phyloP scores from a whole-genome alignment of 2,329 filamentous ascomycete species.

The Aspergillus amoenus region DNA sequence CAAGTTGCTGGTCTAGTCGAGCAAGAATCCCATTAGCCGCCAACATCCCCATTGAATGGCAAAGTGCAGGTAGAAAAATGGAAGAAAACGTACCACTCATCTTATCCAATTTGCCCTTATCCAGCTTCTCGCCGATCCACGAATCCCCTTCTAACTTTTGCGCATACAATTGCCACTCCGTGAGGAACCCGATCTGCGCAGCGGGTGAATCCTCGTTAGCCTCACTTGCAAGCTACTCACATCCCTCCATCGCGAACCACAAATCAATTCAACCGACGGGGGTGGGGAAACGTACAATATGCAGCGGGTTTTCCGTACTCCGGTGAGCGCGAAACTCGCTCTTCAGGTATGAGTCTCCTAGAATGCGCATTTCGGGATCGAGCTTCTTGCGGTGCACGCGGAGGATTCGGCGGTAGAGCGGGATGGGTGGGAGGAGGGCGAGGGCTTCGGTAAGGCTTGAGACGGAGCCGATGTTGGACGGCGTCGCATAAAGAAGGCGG shows the following conservation, averaged over 20 bases:
- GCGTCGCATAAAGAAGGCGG: conserved; percentile 42
- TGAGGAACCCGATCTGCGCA: conserved; percentile 83
- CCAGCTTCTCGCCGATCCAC: conserved; percentile 83
- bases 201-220: neutral
- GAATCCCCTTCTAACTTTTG: conserved; percentile 84
- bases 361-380: conserved; percentile 68
- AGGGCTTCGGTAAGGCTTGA: conserved; percentile 49
- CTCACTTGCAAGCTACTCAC: neutral
- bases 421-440: conserved; percentile 82
- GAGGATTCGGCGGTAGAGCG: conserved; percentile 82
- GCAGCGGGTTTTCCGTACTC: conserved; percentile 82
- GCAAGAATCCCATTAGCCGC: neutral
- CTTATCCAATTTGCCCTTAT: conserved; percentile 80
- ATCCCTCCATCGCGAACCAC: neutral
- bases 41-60: neutral
- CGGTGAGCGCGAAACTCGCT: conserved; percentile 84
- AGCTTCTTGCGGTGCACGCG: conserved; percentile 81
- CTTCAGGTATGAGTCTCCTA: conserved; percentile 93
- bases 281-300: conserved; percentile 65
- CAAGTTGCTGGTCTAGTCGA: conserved; percentile 78
- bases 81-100: conserved; percentile 73
- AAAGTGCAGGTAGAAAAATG: neutral
- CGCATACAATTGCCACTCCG: conserved; percentile 94
- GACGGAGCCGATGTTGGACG: conserved; percentile 40
- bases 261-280: neutral